Percentiles rank a stretch among this genome's conserved stretches.
phyloP scores from a whole-genome alignment of 352 stramenopile species.

The Globisporangium middletonii region DNA sequence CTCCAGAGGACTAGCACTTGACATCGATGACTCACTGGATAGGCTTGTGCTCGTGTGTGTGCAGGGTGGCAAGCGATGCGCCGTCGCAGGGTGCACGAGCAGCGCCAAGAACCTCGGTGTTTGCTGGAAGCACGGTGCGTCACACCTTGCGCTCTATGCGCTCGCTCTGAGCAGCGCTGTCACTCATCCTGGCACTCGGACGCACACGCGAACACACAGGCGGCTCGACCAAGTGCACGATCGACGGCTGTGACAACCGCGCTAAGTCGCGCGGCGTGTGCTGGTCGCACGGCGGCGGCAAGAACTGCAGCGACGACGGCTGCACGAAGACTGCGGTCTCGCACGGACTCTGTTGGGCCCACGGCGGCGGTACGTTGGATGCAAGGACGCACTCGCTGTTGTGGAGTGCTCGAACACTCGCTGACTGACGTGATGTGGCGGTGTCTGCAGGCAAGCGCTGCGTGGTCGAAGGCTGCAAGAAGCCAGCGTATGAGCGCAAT shows the following conservation, averaged over 20 bases:
- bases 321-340: constrained; percentile 74
- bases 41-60: neutral
- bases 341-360: constrained; percentile 75
- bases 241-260: constrained; percentile 56
- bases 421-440: neutral
- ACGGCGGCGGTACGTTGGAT: constrained; percentile 49
- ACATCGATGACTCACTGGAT: neutral
- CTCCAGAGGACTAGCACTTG: neutral
- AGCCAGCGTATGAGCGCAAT: constrained; percentile 44
- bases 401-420: neutral
- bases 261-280: constrained; percentile 75
- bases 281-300: constrained; percentile 74
- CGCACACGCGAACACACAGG: constrained; percentile 16
- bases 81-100: constrained; percentile 54
- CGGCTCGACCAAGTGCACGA: constrained; percentile 64
- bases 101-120: constrained; percentile 72
- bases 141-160: neutral
- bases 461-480: constrained; percentile 34
- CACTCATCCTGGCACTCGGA: neutral
- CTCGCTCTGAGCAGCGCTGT: neutral
- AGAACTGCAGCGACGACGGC: constrained; percentile 51
- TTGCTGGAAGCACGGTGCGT: constrained; percentile 71
- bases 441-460: constrained; percentile 39
- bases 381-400: neutral
- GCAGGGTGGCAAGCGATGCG: constrained; percentile 66